These are phyloP conservation scores for Poteriospumella lacustris DNA, from an alignment of 108 stramenopile species.

Conservation along the genomic window DNA sequence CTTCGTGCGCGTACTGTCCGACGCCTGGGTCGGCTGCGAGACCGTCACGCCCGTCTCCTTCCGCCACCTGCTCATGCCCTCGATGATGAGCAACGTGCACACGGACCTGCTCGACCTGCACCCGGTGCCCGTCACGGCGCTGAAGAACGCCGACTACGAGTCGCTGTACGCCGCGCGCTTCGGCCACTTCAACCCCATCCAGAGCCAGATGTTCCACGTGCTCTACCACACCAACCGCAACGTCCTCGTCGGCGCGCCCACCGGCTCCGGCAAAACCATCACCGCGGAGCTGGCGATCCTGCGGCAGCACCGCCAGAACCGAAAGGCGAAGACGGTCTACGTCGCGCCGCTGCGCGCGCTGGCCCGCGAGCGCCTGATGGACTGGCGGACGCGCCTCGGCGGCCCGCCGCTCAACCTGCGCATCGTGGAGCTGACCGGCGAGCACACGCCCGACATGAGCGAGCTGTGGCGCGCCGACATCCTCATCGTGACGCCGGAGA, in stretches of 20 bases:
- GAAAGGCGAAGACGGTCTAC: conserved; percentile 81
- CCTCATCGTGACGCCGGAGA: conserved; percentile 96
- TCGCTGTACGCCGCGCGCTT: conserved; percentile 70
- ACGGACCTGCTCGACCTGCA: conserved; percentile 81
- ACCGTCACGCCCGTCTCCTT: conserved; percentile 72
- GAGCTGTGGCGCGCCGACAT: conserved; percentile 80
- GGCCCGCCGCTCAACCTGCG: conserved; percentile 51
- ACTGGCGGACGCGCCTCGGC: conserved; percentile 75
- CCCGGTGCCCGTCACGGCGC: conserved; percentile 79
- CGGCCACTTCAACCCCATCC: conserved; percentile 90
- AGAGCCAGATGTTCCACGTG: conserved; percentile 84
- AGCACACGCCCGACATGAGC: conserved; percentile 78
- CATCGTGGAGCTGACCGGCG: conserved; percentile 92
- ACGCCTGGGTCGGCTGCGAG: conserved; percentile 92
- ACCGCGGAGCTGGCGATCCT: conserved; percentile 79
- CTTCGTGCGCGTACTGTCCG: conserved; percentile 71
- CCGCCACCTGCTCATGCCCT: conserved; percentile 65
- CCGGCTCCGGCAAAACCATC: conserved; percentile 84
- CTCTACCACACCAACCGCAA: conserved; percentile 82
- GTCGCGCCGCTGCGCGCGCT: conserved; percentile 96
- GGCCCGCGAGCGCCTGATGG: conserved; percentile 87
- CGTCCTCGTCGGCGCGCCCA: conserved; percentile 92
- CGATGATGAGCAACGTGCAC: conserved; percentile 53
- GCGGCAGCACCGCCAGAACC: conserved; percentile 59
- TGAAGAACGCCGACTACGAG: conserved; percentile 73